phyloP scores from a whole-genome alignment of 192 early-diverging fungal species.

The Gaertneriomyces sp. region DNA sequence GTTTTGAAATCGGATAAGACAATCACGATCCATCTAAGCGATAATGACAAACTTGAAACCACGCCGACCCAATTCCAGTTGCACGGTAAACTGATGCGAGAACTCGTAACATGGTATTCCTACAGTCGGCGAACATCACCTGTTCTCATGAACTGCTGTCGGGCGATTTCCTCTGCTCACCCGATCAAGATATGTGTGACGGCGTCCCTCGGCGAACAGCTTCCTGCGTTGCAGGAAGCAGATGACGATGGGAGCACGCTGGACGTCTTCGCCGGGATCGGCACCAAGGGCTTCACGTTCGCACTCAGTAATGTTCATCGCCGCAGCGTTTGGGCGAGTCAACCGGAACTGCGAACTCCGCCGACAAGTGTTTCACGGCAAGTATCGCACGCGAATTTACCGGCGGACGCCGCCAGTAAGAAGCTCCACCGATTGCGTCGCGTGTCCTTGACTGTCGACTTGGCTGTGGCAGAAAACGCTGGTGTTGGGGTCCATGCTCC shows the following conservation, averaged over 20 bases:
- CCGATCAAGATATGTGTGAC: conserved; percentile 20
- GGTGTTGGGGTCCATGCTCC: not conserved
- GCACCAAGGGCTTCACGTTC: conserved; percentile 23
- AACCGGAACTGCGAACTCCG: not conserved
- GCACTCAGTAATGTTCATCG: conserved; percentile 5
- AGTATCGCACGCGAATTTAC: not conserved
- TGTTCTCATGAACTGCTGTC: not conserved
- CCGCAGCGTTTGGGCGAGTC: conserved; percentile 9
- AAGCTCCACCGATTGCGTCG: conserved; percentile 15
- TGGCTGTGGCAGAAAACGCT: conserved; percentile 4
- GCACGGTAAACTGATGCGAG: conserved; percentile 12
- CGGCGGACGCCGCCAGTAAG: not conserved
- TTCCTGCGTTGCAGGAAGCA: conserved; percentile 7
- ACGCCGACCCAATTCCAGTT: conserved; percentile 5
- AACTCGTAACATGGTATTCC: conserved; percentile 21
- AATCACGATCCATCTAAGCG: not conserved
- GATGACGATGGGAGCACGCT: conserved; percentile 7
- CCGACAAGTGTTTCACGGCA: not conserved
- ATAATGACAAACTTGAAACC: not conserved
- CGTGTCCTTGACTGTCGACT: conserved; percentile 11
- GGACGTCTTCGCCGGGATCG: conserved; percentile 24
- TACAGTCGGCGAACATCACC: conserved; percentile 9
- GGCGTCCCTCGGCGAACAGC: not conserved
- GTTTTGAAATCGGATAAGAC: not conserved
- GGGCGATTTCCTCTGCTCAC: not conserved